phyloP scores from a whole-genome alignment of 2,329 filamentous ascomycete genomes.

The Ceratocystis albifundus region DNA sequence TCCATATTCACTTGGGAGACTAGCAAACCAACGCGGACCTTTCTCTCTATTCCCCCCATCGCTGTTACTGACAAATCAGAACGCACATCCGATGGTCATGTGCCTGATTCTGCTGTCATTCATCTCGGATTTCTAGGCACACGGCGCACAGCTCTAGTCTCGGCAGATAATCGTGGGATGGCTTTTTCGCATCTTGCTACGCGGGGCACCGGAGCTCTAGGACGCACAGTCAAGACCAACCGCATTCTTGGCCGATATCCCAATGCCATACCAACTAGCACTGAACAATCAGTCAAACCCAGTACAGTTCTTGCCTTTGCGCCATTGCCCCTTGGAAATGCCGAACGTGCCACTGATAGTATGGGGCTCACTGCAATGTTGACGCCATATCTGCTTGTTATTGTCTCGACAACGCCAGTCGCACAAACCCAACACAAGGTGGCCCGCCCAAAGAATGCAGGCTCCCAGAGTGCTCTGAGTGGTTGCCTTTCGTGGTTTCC shows the following conservation, averaged over 20 bases:
- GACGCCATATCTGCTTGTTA: constrained; percentile 87
- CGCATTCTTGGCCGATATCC: constrained; percentile 88
- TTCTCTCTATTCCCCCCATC: constrained; percentile 73
- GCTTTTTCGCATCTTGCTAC: constrained; percentile 95
- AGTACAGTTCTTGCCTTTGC: constrained; percentile 92
- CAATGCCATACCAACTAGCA: constrained; percentile 44
- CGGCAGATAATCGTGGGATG: constrained; percentile 91
- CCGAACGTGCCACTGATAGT: constrained; percentile 74
- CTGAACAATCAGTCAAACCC: constrained; percentile 64
- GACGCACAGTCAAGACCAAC: constrained; percentile 75
- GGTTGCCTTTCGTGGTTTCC: constrained; percentile 96
- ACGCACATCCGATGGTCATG: constrained; percentile 60
- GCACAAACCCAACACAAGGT: constrained; percentile 96
- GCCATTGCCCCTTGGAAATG: constrained; percentile 82
- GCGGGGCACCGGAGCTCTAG: constrained; percentile 75
- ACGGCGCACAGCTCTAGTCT: constrained; percentile 85
- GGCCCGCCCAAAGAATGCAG: constrained; percentile 78
- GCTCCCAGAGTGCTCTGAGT: constrained; percentile 80
- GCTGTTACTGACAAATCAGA: constrained; percentile 48
- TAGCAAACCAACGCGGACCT: constrained; percentile 66
- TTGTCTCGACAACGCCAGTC: constrained; percentile 91
- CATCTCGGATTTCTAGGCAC: constrained; percentile 94
- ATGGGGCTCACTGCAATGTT: constrained; percentile 90
- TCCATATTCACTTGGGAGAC: constrained; percentile 97
- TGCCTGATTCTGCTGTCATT: constrained; percentile 63